Conservation (phyloP, 306 rosid species). For the Prunus kanzakura region DNA sequence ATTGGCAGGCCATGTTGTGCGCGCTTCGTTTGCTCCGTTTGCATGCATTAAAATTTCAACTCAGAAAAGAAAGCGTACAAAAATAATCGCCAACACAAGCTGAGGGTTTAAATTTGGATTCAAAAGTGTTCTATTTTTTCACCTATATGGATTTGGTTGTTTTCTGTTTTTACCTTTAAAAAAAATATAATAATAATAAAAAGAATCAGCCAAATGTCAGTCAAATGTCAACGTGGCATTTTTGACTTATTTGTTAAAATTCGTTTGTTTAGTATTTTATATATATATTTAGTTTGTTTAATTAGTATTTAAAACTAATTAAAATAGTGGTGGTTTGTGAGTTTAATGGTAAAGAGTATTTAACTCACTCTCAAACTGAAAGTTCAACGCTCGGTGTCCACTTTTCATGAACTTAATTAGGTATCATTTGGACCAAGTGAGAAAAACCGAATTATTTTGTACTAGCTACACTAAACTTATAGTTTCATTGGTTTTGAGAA, state of each 20-base stretch:
- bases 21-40: not conserved
- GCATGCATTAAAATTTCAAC: not conserved
- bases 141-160: not conserved
- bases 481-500: too few species aligned
- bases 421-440: not conserved
- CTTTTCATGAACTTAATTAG: not conserved
- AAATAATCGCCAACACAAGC: not conserved
- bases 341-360: not conserved
- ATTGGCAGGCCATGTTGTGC: constrained; percentile 13
- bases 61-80: not conserved
- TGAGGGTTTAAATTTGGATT: not conserved
- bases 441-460: not conserved
- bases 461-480: not conserved
- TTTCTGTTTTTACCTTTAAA: not conserved
- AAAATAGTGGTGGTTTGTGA: not conserved
- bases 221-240: not conserved
- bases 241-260: not conserved
- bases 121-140: not conserved
- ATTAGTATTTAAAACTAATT: not conserved
- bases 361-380: not conserved
- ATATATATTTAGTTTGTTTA: too few species aligned
- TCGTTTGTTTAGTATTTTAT: not conserved
- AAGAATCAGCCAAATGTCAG: not conserved
- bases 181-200: not conserved
- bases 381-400: not conserved